A percentile compares a stretch with the other conserved stretches of the same genome.
Evolutionary conservation across 805 yeast genomes (phyloP).

Genomic region (Candida quercuum): DNA sequence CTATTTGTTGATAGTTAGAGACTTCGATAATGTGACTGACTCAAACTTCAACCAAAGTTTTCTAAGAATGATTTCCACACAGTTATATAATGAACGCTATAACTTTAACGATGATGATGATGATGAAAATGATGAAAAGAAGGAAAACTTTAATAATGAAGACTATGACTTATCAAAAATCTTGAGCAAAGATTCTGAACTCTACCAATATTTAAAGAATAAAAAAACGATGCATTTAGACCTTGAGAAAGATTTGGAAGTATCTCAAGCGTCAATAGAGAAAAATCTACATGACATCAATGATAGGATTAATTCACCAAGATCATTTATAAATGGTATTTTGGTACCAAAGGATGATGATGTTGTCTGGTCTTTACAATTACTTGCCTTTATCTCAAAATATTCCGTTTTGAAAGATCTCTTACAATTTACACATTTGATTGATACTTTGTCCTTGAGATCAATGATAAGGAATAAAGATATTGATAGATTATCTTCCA

Average conservation of each 20-base stretch:
- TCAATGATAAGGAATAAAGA: conserved; percentile 16
- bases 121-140: conserved; percentile 4
- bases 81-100: not conserved
- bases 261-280: conserved; percentile 8
- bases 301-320: conserved; percentile 36
- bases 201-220: not conserved
- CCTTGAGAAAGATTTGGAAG: conserved; percentile 1
- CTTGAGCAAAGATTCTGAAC: conserved; percentile 1
- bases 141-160: not conserved
- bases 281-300: conserved; percentile 16
- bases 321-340: conserved; percentile 58
- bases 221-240: not conserved
- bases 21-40: conserved; percentile 26
- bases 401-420: conserved; percentile 73
- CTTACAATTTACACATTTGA: conserved; percentile 70
- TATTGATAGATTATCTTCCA: not conserved
- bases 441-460: conserved; percentile 61
- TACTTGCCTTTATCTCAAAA: conserved; percentile 89
- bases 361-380: conserved; percentile 87
- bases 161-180: not conserved
- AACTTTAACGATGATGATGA: not conserved
- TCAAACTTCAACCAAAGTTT: conserved; percentile 12
- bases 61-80: conserved; percentile 8
- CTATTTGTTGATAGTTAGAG: conserved; percentile 43
- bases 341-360: conserved; percentile 92